Evolutionary conservation across 306 rosid genomes (phyloP), one percentile per base, ranked within the genome.

Genomic region (Prunus mume): DNA sequence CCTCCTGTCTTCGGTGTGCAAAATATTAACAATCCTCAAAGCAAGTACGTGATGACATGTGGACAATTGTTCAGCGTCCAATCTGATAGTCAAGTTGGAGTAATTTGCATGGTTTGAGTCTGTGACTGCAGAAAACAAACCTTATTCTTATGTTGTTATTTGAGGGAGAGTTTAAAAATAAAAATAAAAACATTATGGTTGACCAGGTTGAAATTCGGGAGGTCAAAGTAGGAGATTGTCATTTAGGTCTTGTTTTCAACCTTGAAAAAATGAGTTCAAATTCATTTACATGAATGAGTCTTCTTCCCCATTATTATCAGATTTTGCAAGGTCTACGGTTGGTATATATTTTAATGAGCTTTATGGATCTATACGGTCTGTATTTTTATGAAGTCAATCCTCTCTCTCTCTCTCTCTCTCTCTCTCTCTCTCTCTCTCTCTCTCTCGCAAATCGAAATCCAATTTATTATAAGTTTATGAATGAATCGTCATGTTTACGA

Each of bases 171-270:
- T 38, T 38, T 38, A 6, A 38, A 28, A 28, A 27, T 27, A 34
- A 32, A 38, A 38, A 38, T 38, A 38, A 38, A 49, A 49, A 49
- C 67, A 15, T 63, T 15, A 12, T 3, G 52, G 72, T 43, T 45
- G 76, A 71, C 76, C 38, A 72, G 22, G 41, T 34, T 38, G 65
- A 71, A 71, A 55, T 13, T 55, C 13, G 22, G 0, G 34, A 55
- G 18, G 76, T 72, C 65, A 72, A 56, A 72, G 50, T 30, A 12
- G 28, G 38, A 20, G 51, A 72, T 56, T 72, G 65, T 56, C 75
- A 19, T 32, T 52, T 71, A 52, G 75, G 30, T 52, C 2, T 54
- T 71, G 73, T 52, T 9, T 27, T 50, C 17, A 13, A 69, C 38
- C 17, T 9, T 50, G 11, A 28, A 47, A 49, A 19, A 49, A 19